Evolutionary conservation across 768 basidiomycete genomes (phyloP), one percentile per base, ranked within the genome.

Genomic region (Russula ochroleuca): DNA sequence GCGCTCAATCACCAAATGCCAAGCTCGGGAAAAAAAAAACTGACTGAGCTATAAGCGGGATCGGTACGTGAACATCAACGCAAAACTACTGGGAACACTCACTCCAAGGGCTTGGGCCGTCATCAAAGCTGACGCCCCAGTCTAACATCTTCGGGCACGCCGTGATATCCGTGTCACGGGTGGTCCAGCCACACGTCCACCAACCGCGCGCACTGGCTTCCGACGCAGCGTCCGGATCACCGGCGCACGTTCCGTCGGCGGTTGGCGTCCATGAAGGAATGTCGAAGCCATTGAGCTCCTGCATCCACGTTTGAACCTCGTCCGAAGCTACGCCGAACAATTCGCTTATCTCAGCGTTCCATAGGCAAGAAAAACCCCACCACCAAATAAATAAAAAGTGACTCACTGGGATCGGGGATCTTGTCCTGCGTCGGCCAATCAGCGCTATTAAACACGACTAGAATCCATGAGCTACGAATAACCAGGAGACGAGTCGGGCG

Each of bases 171-270:
- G 78, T 78, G 13, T 47, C 56, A 9, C 87, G 79, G 15, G 85
- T 85, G 69, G 78, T 79, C 13, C 87, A 87, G 70, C 91, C 89
- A 69, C 92, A 95, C 33, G 93, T 90, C 92, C 92, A 95, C 92
- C 92, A 95, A 49, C 92, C 92, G 67, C 83, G 83, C 50, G 73
- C 73, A n/a, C 81, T 75, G 38, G 86, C 83, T 49, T 86, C 73
- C 0, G 81, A 76, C 5, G 82, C 83, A 5, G 83, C 82, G 8
- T 69, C 72, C 25, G 86, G 79, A 68, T 90, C 83, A 54, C 79
- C 78, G 14, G 68, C 76, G 72, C 92, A 94, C 1, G 85, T 81
- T n/a, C 88, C 88, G 63, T 90, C 84, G 3, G 69, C 70, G 0
- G 88, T 93, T 5, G 83, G 83, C 9, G 72, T n/a, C 25, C 88